Evolutionary conservation across 768 basidiomycete species (phyloP).

Genomic region (Hemileccinum rubropunctum): DNA sequence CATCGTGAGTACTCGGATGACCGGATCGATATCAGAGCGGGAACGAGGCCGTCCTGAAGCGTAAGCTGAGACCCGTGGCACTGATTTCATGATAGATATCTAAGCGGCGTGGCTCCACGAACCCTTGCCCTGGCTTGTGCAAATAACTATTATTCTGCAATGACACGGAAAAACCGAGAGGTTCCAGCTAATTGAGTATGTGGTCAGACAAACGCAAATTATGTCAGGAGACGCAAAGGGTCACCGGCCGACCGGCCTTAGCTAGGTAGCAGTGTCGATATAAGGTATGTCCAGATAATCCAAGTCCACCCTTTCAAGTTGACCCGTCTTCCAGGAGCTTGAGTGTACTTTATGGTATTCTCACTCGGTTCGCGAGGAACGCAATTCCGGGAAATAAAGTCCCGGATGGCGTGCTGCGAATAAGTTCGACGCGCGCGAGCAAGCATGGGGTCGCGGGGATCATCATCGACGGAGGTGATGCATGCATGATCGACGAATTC

Average conservation of each 20-base stretch:
- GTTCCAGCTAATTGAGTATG: not conserved
- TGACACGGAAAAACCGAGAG: too few species aligned
- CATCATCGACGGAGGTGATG: conserved; percentile 30
- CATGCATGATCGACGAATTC: conserved; percentile 31
- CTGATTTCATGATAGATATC: not conserved
- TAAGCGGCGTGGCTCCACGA: not conserved
- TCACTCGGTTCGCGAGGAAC: conserved; percentile 5
- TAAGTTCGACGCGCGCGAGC: conserved; percentile 18
- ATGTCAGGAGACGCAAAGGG: not conserved
- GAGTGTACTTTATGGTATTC: not conserved
- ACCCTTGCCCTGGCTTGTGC: conserved; percentile 1
- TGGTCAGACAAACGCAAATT: not conserved
- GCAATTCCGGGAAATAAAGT: conserved; percentile 23
- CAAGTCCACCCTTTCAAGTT: conserved; percentile 9
- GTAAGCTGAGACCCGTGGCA: too few species aligned
- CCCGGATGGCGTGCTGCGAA: conserved; percentile 23
- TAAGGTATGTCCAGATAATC: conserved; percentile 14
- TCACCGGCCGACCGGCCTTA: not conserved
- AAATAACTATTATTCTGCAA: too few species aligned
- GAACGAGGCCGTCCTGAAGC: too few species aligned
- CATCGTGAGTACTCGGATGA: not conserved
- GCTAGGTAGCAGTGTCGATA: conserved; percentile 7
- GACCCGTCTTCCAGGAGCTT: not conserved
- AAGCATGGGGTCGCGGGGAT: conserved; percentile 13
- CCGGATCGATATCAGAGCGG: not conserved